Base-by-base conservation (phyloP, 495 filamentous ascomycete genomes). In the Neurospora intermedia region DNA sequence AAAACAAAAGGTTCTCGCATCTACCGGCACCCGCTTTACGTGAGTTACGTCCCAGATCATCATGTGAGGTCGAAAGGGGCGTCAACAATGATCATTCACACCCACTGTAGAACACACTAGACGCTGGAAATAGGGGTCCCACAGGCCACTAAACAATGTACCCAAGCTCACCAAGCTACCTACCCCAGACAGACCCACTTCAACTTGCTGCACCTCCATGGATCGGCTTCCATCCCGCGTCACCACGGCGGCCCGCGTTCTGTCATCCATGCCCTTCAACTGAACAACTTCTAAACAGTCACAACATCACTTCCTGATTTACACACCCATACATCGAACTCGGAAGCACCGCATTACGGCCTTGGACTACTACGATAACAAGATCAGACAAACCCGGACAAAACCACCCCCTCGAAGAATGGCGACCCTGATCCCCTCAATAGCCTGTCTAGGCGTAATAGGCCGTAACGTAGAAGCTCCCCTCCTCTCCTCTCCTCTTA, bases 401-500 rank as follows among this genome's bases (percentile, higher is more conserved):
- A 48, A 5, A 62, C 43, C 15, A 46, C 15, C 31, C 3, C n/a
- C 46, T 16, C 1, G n/a, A 69, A 15, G 43, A 69, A 86, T 86
- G 85, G 81, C 84, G 75, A 82, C 82, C 73, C 79, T 80, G 66
- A 84, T 87, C 74, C 91, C 93, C 18, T 91, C 88, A 10, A 95
- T 99, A 80, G 94, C 94, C 77, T 97, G 94, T 80, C 89, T 99
- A 74, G 94, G 94, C 77, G 84, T 99, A 31, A 97, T 99, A 77
- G 94, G 95, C 69, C 94, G 94, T 84, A 89, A 95, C 79, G 85
- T 97, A 88, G 5, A 54, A 62, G 84, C 78, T 66, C 71, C 6
- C 15, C 18, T 38, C 35, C 35, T 38, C 35, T 38, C 35, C 35
- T 38, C 35, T 38, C 0, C 35, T 6, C 4, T 16, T 38, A 42